A percentile compares a stretch with the other conserved stretches of the same genome.
Evolutionary conservation across 208 protist genomes (phyloP).

Genomic region (Lotmaria passim): DNA sequence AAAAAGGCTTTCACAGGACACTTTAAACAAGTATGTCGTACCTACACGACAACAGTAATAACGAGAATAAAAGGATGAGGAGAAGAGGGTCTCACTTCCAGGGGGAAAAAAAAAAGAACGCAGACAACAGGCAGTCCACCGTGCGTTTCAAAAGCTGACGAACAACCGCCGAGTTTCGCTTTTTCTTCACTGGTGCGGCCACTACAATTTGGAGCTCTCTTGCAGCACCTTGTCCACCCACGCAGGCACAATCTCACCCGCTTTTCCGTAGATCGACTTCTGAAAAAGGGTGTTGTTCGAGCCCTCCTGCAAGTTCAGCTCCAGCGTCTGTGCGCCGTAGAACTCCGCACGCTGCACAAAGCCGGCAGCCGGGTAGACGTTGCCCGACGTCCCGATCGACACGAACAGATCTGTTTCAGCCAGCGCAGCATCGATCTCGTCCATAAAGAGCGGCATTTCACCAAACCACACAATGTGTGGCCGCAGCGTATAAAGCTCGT

Average conservation of each 20-base stretch:
- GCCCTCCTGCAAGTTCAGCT: slow-evolving; percentile 64
- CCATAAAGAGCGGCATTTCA: slow-evolving; percentile 76
- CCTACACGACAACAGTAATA: background rate
- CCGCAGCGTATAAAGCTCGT: slow-evolving; percentile 51
- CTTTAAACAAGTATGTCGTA: background rate
- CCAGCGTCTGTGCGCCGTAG: slow-evolving; percentile 50
- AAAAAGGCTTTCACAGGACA: too few species aligned
- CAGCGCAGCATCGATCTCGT: slow-evolving; percentile 48
- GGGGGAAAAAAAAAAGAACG: too few species aligned
- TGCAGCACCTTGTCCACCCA: slow-evolving; percentile 64
- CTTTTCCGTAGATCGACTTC: slow-evolving; percentile 51
- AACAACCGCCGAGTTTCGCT: too few species aligned
- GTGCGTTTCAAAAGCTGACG: too few species aligned
- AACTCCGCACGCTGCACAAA: slow-evolving; percentile 43
- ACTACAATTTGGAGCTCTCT: background rate
- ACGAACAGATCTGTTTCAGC: slow-evolving; percentile 67
- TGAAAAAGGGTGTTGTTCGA: slow-evolving; percentile 56
- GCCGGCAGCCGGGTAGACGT: slow-evolving; percentile 81
- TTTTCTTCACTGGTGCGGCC: too few species aligned
- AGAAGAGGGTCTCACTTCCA: too few species aligned
- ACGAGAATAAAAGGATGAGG: background rate
- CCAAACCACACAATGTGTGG: slow-evolving; percentile 89
- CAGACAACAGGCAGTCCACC: too few species aligned
- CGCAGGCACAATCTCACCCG: slow-evolving; percentile 50
- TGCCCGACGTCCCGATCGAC: slow-evolving; percentile 71